A percentile compares a stretch with the other conserved stretches of the same genome.
Evolutionary conservation across 768 basidiomycete genomes (phyloP).

Genomic region (Xerocomellus amylosporus): DNA sequence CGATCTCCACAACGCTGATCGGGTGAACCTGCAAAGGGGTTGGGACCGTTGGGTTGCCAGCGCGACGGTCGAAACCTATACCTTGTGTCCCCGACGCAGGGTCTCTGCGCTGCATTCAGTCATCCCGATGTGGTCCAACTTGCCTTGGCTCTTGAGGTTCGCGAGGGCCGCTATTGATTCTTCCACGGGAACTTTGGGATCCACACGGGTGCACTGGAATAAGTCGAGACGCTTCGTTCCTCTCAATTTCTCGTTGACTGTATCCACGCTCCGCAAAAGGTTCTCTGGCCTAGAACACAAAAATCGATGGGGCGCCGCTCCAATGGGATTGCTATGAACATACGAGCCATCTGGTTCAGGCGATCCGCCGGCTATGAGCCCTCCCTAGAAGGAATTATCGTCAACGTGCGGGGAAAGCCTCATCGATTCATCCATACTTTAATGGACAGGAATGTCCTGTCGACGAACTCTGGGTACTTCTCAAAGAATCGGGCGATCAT

Average conservation of each 20-base stretch:
- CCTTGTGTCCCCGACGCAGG: constrained; percentile 38
- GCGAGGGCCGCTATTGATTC: constrained; percentile 43
- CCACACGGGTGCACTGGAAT: constrained; percentile 51
- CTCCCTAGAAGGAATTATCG: constrained; percentile 8
- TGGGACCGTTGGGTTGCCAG: neutral
- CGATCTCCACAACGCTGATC: constrained; percentile 63
- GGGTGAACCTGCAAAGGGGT: constrained; percentile 42
- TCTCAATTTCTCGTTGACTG: constrained; percentile 45
- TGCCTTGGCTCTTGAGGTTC: constrained; percentile 30
- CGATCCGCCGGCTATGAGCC: neutral
- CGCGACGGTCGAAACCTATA: neutral
- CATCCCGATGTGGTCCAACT: constrained; percentile 54
- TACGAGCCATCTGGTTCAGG: constrained; percentile 28
- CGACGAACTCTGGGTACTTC: constrained; percentile 36
- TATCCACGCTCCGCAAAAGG: constrained; percentile 43
- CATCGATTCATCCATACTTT: constrained; percentile 18
- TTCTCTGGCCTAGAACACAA: constrained; percentile 31
- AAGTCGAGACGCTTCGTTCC: constrained; percentile 57
- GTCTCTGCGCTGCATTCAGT: constrained; percentile 52
- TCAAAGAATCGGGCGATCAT: constrained; percentile 49
- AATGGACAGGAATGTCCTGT: constrained; percentile 37
- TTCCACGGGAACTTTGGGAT: constrained; percentile 44
- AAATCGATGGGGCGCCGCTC: neutral
- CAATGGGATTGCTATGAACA: constrained; percentile 1
- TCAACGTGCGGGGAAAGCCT: neutral